phyloP scores from a whole-genome alignment of 2,329 filamentous ascomycete species.

The Didymella arachidicola region DNA sequence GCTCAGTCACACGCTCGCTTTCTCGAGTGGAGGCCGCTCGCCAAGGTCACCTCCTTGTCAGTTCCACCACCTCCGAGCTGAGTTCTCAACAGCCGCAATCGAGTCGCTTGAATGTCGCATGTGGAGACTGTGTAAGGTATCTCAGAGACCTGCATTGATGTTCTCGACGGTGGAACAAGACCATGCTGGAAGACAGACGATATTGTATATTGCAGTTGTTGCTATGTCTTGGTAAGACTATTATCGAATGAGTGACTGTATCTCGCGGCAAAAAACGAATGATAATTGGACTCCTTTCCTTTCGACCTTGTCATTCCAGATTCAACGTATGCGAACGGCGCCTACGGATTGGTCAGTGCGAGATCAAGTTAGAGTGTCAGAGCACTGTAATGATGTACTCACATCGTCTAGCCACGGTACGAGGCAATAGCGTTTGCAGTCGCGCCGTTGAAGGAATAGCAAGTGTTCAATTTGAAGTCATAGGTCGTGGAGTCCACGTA shows the following conservation, averaged over 20 bases:
- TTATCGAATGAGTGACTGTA: no score
- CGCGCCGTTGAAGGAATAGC: not conserved
- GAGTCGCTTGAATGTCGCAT: not conserved
- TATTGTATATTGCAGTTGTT: no score
- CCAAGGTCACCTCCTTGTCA: not conserved
- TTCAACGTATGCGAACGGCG: no score
- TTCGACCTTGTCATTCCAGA: no score
- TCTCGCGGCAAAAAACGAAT: no score
- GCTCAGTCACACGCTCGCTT: not conserved
- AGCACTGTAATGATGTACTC: not conserved
- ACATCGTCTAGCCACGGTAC: not conserved
- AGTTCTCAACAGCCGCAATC: not conserved
- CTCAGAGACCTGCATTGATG: no score
- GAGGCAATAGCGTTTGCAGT: not conserved
- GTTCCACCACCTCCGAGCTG: not conserved
- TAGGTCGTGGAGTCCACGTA: not conserved
- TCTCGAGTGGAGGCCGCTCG: not conserved
- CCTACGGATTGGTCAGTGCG: not conserved
- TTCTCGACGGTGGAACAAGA: no score
- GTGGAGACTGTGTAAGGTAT: no score
- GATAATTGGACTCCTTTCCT: no score
- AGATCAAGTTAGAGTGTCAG: not conserved
- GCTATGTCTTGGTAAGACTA: no score
- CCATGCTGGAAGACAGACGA: no score
- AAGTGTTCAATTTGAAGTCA: not conserved